Evolutionary conservation across 176 grass and related monocot species (phyloP).

Genomic region (Oryza longistaminata): DNA sequence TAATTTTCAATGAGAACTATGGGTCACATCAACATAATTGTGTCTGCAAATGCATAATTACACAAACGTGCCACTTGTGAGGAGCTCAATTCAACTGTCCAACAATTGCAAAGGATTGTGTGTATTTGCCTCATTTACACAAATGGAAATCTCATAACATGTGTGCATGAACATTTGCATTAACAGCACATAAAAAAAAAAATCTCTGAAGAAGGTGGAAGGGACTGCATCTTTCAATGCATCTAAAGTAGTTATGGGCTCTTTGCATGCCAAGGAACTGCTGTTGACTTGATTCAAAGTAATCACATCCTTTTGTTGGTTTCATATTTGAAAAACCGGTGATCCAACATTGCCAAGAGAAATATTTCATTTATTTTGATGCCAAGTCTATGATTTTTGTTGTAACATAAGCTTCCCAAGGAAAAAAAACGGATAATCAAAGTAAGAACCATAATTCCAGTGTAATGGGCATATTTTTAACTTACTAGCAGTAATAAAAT

Average conservation of each 20-base stretch:
- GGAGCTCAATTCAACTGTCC: background rate
- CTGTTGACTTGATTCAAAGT: background rate
- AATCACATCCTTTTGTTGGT: background rate
- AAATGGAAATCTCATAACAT: background rate
- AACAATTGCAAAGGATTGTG: background rate
- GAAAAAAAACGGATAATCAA: no score
- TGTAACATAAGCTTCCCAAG: background rate
- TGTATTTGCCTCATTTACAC: constrained; percentile 3
- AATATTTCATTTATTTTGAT: background rate
- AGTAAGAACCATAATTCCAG: background rate
- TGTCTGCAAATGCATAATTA: background rate
- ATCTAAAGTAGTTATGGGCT: background rate
- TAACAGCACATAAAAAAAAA: background rate
- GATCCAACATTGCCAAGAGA: background rate
- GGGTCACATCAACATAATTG: background rate
- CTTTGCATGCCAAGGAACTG: background rate
- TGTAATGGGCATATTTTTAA: background rate
- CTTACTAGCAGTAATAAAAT: background rate
- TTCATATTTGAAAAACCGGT: background rate
- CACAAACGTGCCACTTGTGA: background rate
- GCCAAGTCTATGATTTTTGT: background rate
- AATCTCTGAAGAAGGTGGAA: background rate
- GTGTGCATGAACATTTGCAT: constrained; percentile 10
- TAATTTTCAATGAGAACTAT: background rate
- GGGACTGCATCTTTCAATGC: background rate